Conservation (phyloP, 345 rosid species). For the Euphorbia peplus region DNA sequence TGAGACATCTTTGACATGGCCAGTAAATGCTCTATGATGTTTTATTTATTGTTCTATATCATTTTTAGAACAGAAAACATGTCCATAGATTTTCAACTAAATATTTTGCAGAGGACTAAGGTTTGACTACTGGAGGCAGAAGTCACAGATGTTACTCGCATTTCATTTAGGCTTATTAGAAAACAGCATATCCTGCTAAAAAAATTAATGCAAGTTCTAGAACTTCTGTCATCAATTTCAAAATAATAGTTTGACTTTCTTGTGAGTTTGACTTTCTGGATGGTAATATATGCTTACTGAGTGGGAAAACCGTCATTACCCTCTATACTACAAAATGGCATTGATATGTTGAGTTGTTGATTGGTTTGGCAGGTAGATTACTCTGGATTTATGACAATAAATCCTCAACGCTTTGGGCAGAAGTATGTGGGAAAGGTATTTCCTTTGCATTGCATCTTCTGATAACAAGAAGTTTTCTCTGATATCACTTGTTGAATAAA, state of each 20-base stretch:
- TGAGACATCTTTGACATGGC: neutral
- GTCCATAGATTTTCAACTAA: neutral
- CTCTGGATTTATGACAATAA: constrained; percentile 98
- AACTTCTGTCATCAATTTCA: too few relatives aligned
- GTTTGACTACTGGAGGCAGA: neutral
- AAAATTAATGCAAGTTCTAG: too few relatives aligned
- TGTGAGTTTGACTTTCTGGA: neutral
- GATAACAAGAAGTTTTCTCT: constrained; percentile 1
- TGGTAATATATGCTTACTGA: neutral
- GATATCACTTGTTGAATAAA: constrained; percentile 11
- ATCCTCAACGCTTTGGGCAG: constrained; percentile 99
- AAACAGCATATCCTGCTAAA: neutral
- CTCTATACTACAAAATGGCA: neutral
- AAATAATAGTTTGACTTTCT: neutral
- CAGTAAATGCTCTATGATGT: neutral
- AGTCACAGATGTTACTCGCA: neutral
- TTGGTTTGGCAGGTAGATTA: constrained; percentile 76
- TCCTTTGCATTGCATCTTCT: constrained; percentile 10
- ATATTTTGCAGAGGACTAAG: neutral
- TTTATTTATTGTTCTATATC: neutral
- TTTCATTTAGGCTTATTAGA: neutral
- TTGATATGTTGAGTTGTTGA: constrained; percentile 15
- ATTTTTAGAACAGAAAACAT: neutral
- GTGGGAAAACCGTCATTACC: neutral
- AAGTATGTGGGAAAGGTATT: constrained; percentile 97